Conservation (phyloP, 1,284 basidiomycete species). For the Malassezia equina region DNA sequence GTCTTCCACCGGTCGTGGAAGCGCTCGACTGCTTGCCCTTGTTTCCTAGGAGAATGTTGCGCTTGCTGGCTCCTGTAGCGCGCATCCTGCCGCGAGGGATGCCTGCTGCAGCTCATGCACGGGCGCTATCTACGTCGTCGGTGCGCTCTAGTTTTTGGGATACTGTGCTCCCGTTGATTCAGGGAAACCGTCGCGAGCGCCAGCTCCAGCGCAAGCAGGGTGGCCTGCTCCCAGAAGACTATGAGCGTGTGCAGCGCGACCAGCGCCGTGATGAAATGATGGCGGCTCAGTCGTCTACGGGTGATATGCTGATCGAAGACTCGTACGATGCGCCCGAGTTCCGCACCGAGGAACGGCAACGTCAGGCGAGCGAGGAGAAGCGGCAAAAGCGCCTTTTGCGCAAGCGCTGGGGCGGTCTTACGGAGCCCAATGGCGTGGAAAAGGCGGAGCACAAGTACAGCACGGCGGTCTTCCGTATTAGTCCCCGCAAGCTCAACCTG, state of each 20-base stretch:
- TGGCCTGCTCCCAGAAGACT: slow-evolving; percentile 34
- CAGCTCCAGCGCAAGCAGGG: slow-evolving; percentile 23
- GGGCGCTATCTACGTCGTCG: background rate
- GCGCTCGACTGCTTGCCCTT: background rate
- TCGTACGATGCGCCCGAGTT: slow-evolving; percentile 23
- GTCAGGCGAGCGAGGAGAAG: slow-evolving; percentile 22
- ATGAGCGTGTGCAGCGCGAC: slow-evolving; percentile 21
- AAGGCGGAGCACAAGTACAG: slow-evolving; percentile 68
- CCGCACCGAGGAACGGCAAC: slow-evolving; percentile 19
- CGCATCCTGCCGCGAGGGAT: slow-evolving; percentile 1
- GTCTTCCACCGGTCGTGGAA: background rate
- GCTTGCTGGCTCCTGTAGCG: slow-evolving; percentile 3
- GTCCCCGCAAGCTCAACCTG: slow-evolving; percentile 79
- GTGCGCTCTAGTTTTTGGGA: slow-evolving; percentile 10
- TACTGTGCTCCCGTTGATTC: slow-evolving; percentile 13
- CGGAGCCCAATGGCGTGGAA: slow-evolving; percentile 20
- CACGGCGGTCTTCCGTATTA: slow-evolving; percentile 83
- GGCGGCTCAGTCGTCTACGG: slow-evolving; percentile 32
- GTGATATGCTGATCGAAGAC: slow-evolving; percentile 35
- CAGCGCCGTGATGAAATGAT: slow-evolving; percentile 27
- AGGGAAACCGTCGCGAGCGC: slow-evolving; percentile 19
- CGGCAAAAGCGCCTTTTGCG: slow-evolving; percentile 25
- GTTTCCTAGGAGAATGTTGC: slow-evolving; percentile 10
- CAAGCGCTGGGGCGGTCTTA: slow-evolving; percentile 35
- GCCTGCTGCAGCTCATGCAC: background rate